Evolutionary conservation across 2,329 filamentous ascomycete species (phyloP).

Genomic region (Cladorrhinum sp.): DNA sequence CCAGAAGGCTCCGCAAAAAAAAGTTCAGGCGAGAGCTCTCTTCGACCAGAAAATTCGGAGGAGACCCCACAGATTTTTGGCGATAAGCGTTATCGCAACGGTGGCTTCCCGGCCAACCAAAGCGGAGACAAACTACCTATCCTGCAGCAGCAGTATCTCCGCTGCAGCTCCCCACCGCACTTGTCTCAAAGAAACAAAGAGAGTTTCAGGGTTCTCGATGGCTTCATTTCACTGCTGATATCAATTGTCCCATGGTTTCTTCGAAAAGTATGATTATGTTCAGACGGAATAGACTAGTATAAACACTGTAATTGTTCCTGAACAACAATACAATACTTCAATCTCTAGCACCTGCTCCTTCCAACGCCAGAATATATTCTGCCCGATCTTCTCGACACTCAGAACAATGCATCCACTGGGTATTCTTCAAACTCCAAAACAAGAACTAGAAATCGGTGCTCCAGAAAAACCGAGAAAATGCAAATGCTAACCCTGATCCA

Average conservation of each 20-base stretch:
- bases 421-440: not conserved
- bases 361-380: no score
- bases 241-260: no score
- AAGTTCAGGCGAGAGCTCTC: conserved; percentile 14
- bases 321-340: no score
- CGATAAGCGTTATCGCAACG: conserved; percentile 23
- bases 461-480: not conserved
- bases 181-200: not conserved
- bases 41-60: conserved; percentile 21
- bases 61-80: conserved; percentile 9
- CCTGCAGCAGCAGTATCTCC: not conserved
- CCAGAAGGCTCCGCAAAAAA: conserved; percentile 22
- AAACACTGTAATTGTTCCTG: no score
- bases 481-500: not conserved
- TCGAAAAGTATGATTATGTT: no score
- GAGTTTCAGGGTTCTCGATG: not conserved
- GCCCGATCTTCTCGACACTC: no score
- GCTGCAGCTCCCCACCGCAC: not conserved
- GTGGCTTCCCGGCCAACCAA: conserved; percentile 23
- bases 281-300: no score
- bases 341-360: no score
- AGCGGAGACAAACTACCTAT: not conserved
- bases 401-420: not conserved
- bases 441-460: not conserved
- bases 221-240: not conserved